phyloP scores from a whole-genome alignment of 2,329 filamentous ascomycete genomes.

The Niveomyces coronatus region DNA sequence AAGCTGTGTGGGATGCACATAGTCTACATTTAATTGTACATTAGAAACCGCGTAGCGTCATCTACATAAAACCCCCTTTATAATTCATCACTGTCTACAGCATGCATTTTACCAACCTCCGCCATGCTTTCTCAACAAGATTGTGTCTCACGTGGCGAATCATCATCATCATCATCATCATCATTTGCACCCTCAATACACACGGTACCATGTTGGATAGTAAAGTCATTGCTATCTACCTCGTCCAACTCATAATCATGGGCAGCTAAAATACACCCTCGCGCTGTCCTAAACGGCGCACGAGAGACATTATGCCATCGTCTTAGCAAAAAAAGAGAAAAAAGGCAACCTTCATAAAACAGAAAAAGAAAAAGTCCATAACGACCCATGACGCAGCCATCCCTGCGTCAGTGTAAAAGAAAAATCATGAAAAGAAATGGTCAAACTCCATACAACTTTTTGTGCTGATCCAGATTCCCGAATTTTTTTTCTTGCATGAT shows the following conservation, averaged over 20 bases:
- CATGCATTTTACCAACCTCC: too few species aligned
- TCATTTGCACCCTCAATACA: not conserved
- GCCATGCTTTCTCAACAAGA: too few species aligned
- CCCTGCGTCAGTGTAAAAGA: conserved; percentile 10
- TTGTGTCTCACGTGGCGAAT: too few species aligned
- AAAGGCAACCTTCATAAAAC: conserved; percentile 23
- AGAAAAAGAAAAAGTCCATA: conserved; percentile 22
- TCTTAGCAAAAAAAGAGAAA: conserved; percentile 20
- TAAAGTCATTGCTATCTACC: conserved; percentile 20
- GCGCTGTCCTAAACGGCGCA: conserved; percentile 15
- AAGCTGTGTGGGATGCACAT: too few species aligned
- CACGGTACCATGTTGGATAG: conserved; percentile 5
- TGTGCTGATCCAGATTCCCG: conserved; percentile 24
- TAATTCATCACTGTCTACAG: too few species aligned
- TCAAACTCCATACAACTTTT: conserved; percentile 35
- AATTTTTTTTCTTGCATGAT: conserved; percentile 18
- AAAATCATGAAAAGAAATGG: too few species aligned
- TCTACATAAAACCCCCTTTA: too few species aligned
- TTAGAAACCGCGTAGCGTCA: too few species aligned
- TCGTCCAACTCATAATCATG: conserved; percentile 31
- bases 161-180: too few species aligned
- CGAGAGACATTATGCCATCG: conserved; percentile 26
- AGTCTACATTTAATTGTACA: conserved; percentile 21
- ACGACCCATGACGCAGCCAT: conserved; percentile 19
- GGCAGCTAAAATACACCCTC: conserved; percentile 31